Conservation (phyloP, 2,329 filamentous ascomycete species). For the Cladosporium sp. region DNA sequence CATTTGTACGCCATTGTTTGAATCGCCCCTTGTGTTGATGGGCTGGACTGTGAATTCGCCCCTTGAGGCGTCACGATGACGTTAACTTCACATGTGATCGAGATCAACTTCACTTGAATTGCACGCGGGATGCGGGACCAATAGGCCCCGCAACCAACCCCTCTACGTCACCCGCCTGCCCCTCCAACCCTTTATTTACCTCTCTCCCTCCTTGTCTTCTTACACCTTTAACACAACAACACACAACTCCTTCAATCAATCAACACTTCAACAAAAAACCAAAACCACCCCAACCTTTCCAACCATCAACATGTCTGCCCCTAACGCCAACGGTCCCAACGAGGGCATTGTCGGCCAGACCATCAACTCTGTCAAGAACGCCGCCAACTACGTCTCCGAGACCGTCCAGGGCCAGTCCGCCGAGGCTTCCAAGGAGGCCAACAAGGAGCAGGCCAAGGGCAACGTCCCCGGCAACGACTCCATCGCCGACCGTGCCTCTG, state of each 20-base stretch:
- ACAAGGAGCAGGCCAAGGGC: constrained; percentile 56
- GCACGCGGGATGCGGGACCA: neutral
- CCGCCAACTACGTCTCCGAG: constrained; percentile 66
- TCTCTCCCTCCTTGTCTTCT: constrained; percentile 1
- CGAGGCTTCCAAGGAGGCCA: constrained; percentile 61
- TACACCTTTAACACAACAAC: constrained; percentile 5
- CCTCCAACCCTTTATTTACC: constrained; percentile 12
- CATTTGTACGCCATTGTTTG: neutral
- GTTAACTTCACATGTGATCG: neutral
- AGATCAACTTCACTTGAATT: neutral
- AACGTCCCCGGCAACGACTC: constrained; percentile 53
- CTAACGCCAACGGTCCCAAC: constrained; percentile 41
- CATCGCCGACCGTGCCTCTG: constrained; percentile 50
- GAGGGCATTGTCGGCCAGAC: constrained; percentile 40
- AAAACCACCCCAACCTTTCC: constrained; percentile 16
- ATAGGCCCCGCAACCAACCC: constrained; percentile 1
- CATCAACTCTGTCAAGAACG: constrained; percentile 43
- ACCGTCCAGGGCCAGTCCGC: constrained; percentile 53
- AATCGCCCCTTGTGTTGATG: neutral
- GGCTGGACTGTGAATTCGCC: no score
- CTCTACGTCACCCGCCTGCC: constrained; percentile 6
- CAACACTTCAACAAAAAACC: constrained; percentile 16
- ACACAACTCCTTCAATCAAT: constrained; percentile 6
- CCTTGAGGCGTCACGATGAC: no score
- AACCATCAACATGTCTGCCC: constrained; percentile 38